A percentile compares a stretch with the other conserved stretches of the same genome.
These are phyloP conservation scores for Sequoia sempervirens DNA, from an alignment of 75 land plant species.

Conservation along the genomic window DNA sequence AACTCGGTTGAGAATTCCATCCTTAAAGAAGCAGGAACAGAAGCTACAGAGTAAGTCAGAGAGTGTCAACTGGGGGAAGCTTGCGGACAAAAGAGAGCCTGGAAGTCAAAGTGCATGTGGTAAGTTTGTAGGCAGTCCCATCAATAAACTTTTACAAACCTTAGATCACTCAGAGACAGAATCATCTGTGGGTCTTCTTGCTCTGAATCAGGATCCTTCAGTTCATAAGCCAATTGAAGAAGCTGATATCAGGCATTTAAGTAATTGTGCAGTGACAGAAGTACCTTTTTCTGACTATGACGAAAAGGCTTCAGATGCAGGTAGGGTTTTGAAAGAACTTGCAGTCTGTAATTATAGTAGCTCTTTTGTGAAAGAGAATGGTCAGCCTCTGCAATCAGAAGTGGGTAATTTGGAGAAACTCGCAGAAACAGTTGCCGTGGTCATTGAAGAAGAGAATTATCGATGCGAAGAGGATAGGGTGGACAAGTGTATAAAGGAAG, in stretches of 20 bases:
- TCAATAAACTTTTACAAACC: slow-evolving; percentile 9
- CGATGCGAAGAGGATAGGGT: slow-evolving; percentile 3
- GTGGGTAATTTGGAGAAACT: slow-evolving; percentile 7
- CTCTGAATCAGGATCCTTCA: slow-evolving; percentile 6
- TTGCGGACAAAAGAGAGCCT: slow-evolving; percentile 4
- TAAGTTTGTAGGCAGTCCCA: slow-evolving; percentile 7
- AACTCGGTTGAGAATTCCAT: not conserved
- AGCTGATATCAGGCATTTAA: not conserved
- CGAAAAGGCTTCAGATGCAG: not conserved
- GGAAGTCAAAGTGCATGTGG: slow-evolving; percentile 12
- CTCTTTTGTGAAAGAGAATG: not conserved
- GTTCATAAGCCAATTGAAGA: slow-evolving; percentile 4
- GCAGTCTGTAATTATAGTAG: slow-evolving; percentile 1
- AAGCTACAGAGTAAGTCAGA: not conserved
- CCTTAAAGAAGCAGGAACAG: not conserved
- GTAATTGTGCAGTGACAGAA: not conserved
- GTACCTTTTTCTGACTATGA: not conserved
- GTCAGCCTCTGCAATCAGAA: slow-evolving; percentile 3
- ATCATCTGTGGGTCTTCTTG: slow-evolving; percentile 2
- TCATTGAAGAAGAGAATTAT: slow-evolving; percentile 5
- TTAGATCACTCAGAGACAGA: slow-evolving; percentile 13
- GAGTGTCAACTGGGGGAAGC: not conserved
- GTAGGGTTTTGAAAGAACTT: slow-evolving; percentile 7
- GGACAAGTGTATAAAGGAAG: slow-evolving; percentile 7
- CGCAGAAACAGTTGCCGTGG: slow-evolving; percentile 6